These are phyloP conservation scores for Plasmodium knowlesi DNA, from an alignment of 169 alveolate genomes.

Conservation along the genomic window DNA sequence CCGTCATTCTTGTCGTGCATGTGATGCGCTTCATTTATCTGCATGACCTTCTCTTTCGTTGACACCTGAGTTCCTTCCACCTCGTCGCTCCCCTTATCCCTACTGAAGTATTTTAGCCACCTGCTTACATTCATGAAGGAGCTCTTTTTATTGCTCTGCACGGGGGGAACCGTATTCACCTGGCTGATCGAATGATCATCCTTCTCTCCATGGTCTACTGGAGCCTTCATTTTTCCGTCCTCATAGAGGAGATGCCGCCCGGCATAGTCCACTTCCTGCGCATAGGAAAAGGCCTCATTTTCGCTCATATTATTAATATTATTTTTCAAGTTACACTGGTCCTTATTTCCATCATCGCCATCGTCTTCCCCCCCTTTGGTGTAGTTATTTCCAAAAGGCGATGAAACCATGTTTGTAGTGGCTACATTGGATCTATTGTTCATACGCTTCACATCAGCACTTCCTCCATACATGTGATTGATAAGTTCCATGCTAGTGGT, in stretches of 20 bases:
- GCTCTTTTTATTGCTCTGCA: not conserved
- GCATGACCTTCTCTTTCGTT: not conserved
- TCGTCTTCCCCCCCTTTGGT: not conserved
- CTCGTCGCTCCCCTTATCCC: not conserved
- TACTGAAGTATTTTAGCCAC: constrained; percentile 8
- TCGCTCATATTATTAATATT: not conserved
- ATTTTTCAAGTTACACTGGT: not conserved
- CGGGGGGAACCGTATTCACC: not conserved
- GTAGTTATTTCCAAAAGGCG: not conserved
- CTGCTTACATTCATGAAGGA: constrained; percentile 3
- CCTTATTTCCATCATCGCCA: not conserved
- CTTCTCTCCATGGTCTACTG: not conserved
- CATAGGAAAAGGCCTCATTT: not conserved
- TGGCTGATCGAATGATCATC: not conserved
- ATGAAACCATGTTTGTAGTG: not conserved
- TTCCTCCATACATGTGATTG: not conserved
- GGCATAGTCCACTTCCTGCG: not conserved
- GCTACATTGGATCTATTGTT: not conserved
- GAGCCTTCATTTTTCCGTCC: not conserved
- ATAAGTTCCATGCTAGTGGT: not conserved
- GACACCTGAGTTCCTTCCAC: not conserved
- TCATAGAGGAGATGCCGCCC: not conserved
- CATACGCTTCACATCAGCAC: not conserved
- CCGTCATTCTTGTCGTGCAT: not conserved
- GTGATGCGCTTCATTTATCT: not conserved